Evolutionary conservation across 148 eudicot genomes (phyloP).

Genomic region (Cornus florida): DNA sequence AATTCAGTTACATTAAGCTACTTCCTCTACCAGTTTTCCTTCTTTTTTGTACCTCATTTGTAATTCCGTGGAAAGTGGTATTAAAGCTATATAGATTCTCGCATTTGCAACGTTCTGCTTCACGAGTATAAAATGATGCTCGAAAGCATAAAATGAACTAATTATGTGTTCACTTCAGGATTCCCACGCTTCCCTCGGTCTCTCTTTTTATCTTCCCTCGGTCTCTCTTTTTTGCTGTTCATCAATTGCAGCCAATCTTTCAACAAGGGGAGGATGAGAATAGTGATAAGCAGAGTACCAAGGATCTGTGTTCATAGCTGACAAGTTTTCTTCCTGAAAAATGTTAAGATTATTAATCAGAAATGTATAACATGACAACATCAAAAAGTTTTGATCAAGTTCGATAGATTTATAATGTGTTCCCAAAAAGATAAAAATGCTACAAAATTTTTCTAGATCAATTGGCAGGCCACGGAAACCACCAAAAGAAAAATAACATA

Average conservation of each 20-base stretch:
- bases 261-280: conserved; percentile 97
- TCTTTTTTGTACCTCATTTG: no score
- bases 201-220: conserved; percentile 54
- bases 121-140: no score
- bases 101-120: not conserved
- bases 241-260: conserved; percentile 86
- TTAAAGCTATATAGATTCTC: not conserved
- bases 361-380: no score
- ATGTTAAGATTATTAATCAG: not conserved
- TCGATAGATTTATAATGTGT: no score
- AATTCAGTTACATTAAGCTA: not conserved
- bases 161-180: not conserved
- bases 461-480: no score
- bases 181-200: conserved; percentile 27
- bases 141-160: not conserved
- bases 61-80: not conserved
- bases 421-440: no score
- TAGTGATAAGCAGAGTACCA: conserved; percentile 97
- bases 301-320: conserved; percentile 97
- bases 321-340: conserved; percentile 86
- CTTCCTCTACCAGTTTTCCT: not conserved
- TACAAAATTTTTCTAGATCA: no score
- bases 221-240: conserved; percentile 67
- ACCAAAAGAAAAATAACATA: no score
- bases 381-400: no score